Evolutionary conservation across 2,329 filamentous ascomycete genomes (phyloP).

Genomic region (Hymenoscyphus albidus): DNA sequence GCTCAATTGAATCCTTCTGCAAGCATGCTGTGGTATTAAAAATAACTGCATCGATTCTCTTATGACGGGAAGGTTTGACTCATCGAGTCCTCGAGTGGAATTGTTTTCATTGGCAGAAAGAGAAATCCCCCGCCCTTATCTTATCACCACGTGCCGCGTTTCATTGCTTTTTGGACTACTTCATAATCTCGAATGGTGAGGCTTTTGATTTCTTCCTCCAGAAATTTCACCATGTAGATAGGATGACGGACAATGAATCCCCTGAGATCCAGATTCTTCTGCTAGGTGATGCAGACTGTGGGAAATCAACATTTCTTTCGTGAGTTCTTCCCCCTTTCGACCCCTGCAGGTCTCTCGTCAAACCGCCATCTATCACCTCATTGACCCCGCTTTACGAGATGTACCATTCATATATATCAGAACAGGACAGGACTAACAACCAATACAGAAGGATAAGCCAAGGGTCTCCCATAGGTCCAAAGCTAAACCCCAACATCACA

Average conservation of each 20-base stretch:
- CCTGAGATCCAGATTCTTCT: constrained; percentile 49
- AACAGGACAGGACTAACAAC: background rate
- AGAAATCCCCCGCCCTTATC: background rate
- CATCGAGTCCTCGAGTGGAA: background rate
- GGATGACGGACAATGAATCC: constrained; percentile 31
- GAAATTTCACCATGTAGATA: background rate
- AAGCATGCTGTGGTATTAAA: background rate
- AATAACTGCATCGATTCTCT: constrained; percentile 3
- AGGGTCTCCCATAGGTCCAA: constrained; percentile 26
- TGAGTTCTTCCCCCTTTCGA: constrained; percentile 37
- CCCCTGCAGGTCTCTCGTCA: background rate
- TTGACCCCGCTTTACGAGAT: background rate
- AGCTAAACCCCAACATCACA: background rate
- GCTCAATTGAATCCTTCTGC: constrained; percentile 13
- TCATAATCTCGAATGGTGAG: background rate
- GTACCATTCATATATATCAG: background rate
- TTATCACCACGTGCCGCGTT: constrained; percentile 26
- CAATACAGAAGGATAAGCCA: constrained; percentile 48
- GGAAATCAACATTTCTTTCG: constrained; percentile 61
- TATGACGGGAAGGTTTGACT: background rate
- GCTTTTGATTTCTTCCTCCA: background rate
- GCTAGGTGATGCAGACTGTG: constrained; percentile 56
- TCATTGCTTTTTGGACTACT: constrained; percentile 6
- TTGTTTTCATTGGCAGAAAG: background rate
- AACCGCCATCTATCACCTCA: background rate